A percentile compares a stretch with the other conserved stretches of the same genome.
phyloP scores from a whole-genome alignment of 2,329 filamentous ascomycete species.

The Knufia fluminis region DNA sequence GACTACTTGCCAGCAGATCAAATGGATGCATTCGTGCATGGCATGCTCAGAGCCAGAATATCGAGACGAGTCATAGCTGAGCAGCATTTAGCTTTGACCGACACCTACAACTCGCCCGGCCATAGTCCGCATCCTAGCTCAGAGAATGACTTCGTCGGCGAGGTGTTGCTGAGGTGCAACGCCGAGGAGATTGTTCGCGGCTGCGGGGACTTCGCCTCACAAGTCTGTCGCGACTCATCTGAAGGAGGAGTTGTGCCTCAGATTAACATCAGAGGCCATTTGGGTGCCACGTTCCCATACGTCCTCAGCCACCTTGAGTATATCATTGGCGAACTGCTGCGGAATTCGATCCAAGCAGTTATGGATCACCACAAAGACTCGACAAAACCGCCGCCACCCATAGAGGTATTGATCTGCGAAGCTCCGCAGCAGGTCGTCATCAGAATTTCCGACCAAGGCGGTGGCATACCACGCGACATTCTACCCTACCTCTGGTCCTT shows the following conservation, averaged over 20 bases:
- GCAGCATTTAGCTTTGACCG: conserved; percentile 88
- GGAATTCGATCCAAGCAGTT: conserved; percentile 89
- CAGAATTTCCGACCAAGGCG: conserved; percentile 88
- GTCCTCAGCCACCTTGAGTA: conserved; percentile 95
- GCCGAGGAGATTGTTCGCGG: conserved; percentile 80
- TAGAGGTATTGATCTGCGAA: conserved; percentile 91
- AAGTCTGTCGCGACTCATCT: conserved; percentile 67
- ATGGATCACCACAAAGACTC: conserved; percentile 59
- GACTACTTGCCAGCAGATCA: conserved; percentile 70
- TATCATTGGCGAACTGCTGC: conserved; percentile 86
- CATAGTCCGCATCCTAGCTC: conserved; percentile 74
- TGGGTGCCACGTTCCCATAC: conserved; percentile 87
- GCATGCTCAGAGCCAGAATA: conserved; percentile 80
- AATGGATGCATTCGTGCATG: conserved; percentile 92
- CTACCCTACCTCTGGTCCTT: conserved; percentile 94
- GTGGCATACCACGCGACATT: conserved; percentile 76
- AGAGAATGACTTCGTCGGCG: conserved; percentile 77
- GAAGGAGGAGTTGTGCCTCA: conserved; percentile 63
- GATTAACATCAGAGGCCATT: conserved; percentile 73
- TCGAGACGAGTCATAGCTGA: conserved; percentile 94
- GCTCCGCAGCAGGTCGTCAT: conserved; percentile 92
- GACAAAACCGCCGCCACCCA: conserved; percentile 57
- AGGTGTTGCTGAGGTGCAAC: conserved; percentile 88
- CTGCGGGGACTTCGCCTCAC: conserved; percentile 66
- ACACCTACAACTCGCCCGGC: conserved; percentile 85